Percentiles rank a stretch among this genome's conserved stretches.
Conservation (phyloP, 2,329 filamentous ascomycete species). For the Rugonectria rugulosa region DNA sequence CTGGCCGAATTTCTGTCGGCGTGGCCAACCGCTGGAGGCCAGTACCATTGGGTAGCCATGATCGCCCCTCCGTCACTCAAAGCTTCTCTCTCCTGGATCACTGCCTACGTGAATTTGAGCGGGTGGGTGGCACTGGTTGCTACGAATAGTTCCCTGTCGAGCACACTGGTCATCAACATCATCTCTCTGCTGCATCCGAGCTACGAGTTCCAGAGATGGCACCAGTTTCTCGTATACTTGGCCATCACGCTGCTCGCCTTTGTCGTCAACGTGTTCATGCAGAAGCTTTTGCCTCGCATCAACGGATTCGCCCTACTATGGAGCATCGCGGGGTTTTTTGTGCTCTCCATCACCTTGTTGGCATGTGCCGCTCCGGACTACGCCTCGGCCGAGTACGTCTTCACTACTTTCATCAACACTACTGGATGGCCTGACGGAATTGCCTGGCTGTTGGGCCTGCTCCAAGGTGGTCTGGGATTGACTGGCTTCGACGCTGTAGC, state of each 20-base stretch:
- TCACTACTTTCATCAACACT: conserved; percentile 42
- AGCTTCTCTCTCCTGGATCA: conserved; percentile 41
- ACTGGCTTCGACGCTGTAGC: conserved; percentile 46
- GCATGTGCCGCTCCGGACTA: conserved; percentile 71
- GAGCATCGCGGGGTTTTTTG: conserved; percentile 71
- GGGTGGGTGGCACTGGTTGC: conserved; percentile 72
- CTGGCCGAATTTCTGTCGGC: conserved; percentile 75
- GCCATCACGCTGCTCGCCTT: conserved; percentile 40
- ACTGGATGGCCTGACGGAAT: conserved; percentile 46
- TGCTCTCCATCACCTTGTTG: conserved; percentile 74
- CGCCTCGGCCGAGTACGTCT: conserved; percentile 42
- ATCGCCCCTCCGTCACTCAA: conserved; percentile 30
- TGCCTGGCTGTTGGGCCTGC: conserved; percentile 44
- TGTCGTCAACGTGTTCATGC: conserved; percentile 41
- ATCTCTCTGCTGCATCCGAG: conserved; percentile 66
- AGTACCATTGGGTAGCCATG: conserved; percentile 76
- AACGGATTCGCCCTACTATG: conserved; percentile 74
- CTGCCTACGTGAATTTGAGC: conserved; percentile 70
- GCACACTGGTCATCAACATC: conserved; percentile 70
- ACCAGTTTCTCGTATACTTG: conserved; percentile 68
- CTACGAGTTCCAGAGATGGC: conserved; percentile 68
- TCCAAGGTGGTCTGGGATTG: conserved; percentile 44
- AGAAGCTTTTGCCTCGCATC: conserved; percentile 48
- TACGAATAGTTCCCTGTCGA: conserved; percentile 72
- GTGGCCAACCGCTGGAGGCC: conserved; percentile 64